Evolutionary conservation across 345 rosid genomes (phyloP).

Genomic region (Lenwebbia sp.): DNA sequence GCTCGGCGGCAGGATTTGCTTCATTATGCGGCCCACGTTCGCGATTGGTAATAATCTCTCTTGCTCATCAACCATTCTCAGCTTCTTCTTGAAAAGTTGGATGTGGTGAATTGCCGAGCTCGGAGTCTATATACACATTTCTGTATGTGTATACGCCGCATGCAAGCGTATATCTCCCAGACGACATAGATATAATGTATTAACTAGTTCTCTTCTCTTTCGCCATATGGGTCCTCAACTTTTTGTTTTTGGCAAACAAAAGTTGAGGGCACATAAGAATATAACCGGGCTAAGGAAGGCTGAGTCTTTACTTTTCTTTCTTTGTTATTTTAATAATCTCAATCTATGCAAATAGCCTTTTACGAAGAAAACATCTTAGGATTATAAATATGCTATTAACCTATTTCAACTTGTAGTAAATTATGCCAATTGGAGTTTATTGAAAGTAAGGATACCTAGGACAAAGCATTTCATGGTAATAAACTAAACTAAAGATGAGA

Average conservation of each 20-base stretch:
- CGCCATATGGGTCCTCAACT: background rate
- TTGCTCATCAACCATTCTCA: constrained; percentile 41
- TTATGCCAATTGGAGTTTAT: background rate
- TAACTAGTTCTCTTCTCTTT: background rate
- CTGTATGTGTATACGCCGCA: background rate
- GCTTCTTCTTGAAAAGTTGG: background rate
- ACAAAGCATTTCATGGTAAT: background rate
- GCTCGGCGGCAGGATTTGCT: constrained; percentile 55
- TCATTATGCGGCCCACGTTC: constrained; percentile 71
- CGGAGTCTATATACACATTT: background rate
- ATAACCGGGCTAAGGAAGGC: background rate
- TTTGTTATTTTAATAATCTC: background rate
- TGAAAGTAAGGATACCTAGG: background rate
- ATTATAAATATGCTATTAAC: background rate
- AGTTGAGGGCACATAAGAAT: background rate
- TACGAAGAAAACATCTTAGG: background rate
- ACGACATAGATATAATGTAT: background rate
- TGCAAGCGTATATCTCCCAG: background rate
- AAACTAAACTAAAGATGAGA: background rate
- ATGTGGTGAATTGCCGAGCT: background rate
- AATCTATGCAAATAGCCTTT: background rate
- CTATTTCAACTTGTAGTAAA: background rate
- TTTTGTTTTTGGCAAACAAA: background rate
- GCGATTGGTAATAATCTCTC: constrained; percentile 66
- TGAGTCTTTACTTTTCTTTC: background rate